Conservation (phyloP, 2,329 filamentous ascomycete species). For the Xylariaceae sp. region DNA sequence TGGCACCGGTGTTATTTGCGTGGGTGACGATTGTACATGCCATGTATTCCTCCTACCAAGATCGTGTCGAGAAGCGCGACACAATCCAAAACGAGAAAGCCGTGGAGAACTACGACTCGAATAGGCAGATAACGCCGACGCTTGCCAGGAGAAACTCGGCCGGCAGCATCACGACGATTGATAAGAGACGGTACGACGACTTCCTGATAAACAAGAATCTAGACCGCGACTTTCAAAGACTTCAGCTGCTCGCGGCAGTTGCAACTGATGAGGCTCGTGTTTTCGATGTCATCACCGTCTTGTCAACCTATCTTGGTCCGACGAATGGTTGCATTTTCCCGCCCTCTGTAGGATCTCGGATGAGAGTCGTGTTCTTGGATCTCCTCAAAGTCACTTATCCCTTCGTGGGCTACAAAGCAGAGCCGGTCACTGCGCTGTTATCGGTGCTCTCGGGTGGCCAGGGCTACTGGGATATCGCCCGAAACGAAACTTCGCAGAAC, state of each 20-base stretch:
- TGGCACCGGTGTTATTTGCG: conserved; percentile 69
- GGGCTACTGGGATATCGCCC: conserved; percentile 49
- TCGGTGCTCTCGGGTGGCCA: conserved; percentile 54
- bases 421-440: conserved; percentile 62
- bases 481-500: conserved; percentile 31
- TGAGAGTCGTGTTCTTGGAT: conserved; percentile 62
- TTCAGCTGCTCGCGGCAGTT: conserved; percentile 44
- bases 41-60: conserved; percentile 59
- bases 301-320: conserved; percentile 44
- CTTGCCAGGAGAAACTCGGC: conserved; percentile 52
- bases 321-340: conserved; percentile 44
- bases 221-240: conserved; percentile 46
- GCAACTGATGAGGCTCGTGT: conserved; percentile 47
- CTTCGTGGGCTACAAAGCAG: conserved; percentile 65
- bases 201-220: conserved; percentile 48
- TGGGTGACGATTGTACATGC: conserved; percentile 74
- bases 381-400: conserved; percentile 63
- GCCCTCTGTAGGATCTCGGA: conserved; percentile 53
- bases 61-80: conserved; percentile 56
- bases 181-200: conserved; percentile 53
- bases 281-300: conserved; percentile 48
- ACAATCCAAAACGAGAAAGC: conserved; percentile 53
- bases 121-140: conserved; percentile 36
- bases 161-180: conserved; percentile 57
- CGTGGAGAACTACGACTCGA: conserved; percentile 48